phyloP scores from a whole-genome alignment of 768 basidiomycete species.

The Cubamyces sp. region DNA sequence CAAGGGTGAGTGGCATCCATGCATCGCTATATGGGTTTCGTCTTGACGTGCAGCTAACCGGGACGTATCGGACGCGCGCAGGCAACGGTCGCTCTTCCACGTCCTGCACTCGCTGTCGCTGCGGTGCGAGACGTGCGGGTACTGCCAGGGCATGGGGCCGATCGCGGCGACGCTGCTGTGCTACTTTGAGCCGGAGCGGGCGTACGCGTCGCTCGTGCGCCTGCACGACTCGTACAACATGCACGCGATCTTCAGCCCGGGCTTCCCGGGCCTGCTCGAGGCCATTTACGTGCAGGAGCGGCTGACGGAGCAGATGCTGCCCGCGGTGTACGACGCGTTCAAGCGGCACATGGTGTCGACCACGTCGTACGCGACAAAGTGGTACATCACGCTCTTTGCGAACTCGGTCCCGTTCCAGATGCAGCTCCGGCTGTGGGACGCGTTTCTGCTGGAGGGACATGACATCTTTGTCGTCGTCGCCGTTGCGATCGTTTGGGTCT shows the following conservation, averaged over 20 bases:
- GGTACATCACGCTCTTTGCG: conserved; percentile 98
- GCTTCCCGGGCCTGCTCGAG: conserved; percentile 94
- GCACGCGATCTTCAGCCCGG: conserved; percentile 88
- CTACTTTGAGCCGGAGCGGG: conserved; percentile 90
- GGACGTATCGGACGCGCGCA: conserved; percentile 37
- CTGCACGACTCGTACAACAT: conserved; percentile 88
- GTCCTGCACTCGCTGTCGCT: conserved; percentile 92
- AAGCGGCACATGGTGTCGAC: conserved; percentile 89
- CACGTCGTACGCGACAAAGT: conserved; percentile 96
- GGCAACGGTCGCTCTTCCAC: conserved; percentile 94
- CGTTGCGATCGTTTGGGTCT: conserved; percentile 89
- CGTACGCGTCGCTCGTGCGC: conserved; percentile 83
- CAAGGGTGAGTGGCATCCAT: conserved; percentile 68
- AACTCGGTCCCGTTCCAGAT: conserved; percentile 96
- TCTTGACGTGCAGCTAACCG: neutral
- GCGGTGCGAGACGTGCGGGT: conserved; percentile 84
- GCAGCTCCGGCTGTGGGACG: conserved; percentile 95
- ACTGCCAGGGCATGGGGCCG: conserved; percentile 99
- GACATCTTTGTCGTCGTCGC: conserved; percentile 88
- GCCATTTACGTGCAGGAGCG: conserved; percentile 96
- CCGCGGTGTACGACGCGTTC: conserved; percentile 85
- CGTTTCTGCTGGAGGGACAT: conserved; percentile 85
- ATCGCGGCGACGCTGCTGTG: conserved; percentile 93
- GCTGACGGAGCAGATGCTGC: conserved; percentile 85
- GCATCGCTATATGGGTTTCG: neutral